Conservation (phyloP, 2,329 filamentous ascomycete genomes). For the Colletotrichum echinochloae region DNA sequence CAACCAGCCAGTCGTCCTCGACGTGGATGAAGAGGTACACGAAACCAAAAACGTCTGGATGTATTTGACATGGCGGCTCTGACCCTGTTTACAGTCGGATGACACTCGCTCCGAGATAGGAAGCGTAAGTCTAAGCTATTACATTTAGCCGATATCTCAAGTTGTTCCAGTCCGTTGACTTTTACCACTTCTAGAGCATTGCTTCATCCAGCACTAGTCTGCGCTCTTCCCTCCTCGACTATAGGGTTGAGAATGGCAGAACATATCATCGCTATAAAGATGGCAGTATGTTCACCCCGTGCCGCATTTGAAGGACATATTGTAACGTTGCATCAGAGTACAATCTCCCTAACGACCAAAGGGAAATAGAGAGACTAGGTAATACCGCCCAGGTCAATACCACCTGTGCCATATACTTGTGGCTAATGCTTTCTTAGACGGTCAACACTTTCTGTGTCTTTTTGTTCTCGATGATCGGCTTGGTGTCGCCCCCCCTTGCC, state of each 20-base stretch:
- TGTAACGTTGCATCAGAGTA: slow-evolving; percentile 11
- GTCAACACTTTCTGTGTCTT: slow-evolving; percentile 66
- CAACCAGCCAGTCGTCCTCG: background rate
- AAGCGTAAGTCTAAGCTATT: background rate
- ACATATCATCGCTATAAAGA: slow-evolving; percentile 43
- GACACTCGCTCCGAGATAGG: background rate
- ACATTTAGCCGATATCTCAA: background rate
- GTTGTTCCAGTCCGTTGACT: background rate
- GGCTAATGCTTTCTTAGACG: slow-evolving; percentile 48
- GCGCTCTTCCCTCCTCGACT: slow-evolving; percentile 46
- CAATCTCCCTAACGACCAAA: slow-evolving; percentile 24
- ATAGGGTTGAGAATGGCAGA: slow-evolving; percentile 30
- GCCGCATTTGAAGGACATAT: background rate
- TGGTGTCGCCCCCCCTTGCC: slow-evolving; percentile 22
- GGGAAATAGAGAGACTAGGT: slow-evolving; percentile 27
- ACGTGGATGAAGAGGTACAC: background rate
- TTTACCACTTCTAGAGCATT: background rate
- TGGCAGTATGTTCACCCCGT: slow-evolving; percentile 15
- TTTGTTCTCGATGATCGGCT: slow-evolving; percentile 51
- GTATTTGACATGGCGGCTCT: background rate
- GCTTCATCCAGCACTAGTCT: slow-evolving; percentile 46
- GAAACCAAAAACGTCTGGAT: background rate
- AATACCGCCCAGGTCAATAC: background rate
- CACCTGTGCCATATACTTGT: background rate
- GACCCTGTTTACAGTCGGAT: background rate